Conservation (phyloP, 164 flowering plant species). For the Magnolia changhungtana region DNA sequence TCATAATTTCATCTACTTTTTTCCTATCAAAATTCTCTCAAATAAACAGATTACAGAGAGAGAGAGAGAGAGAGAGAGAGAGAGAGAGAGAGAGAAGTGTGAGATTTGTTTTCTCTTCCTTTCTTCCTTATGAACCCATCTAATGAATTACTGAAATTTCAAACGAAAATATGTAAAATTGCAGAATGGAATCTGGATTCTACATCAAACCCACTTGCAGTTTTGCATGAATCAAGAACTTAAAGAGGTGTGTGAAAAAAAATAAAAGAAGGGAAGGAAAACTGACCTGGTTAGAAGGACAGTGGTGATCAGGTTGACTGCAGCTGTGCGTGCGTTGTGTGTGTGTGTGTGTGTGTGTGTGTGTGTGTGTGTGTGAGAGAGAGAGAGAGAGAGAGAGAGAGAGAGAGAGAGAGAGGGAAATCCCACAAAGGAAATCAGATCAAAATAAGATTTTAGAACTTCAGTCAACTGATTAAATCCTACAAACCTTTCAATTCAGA, state of each 20-base stretch:
- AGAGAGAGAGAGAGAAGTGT: too few species aligned
- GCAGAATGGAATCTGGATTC: conserved; percentile 1
- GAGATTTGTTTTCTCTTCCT: background rate
- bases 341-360: too few species aligned
- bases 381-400: too few species aligned
- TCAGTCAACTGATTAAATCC: too few species aligned
- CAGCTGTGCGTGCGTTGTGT: background rate
- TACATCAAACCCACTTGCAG: conserved; percentile 8
- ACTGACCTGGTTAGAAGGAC: background rate
- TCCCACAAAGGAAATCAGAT: too few species aligned
- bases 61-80: too few species aligned
- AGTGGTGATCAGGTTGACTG: background rate
- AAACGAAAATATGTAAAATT: background rate
- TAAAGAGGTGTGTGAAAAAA: background rate
- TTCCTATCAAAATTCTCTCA: too few species aligned
- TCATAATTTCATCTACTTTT: too few species aligned
- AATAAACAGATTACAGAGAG: too few species aligned
- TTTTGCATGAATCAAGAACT: background rate
- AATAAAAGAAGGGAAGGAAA: background rate
- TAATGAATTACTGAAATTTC: background rate
- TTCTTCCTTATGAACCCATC: background rate
- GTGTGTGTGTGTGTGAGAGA: background rate
- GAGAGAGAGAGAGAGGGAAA: too few species aligned
- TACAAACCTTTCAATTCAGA: too few species aligned
- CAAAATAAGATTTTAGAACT: too few species aligned